Percentiles rank a stretch among this genome's conserved stretches.
Conservation (phyloP, 2,329 filamentous ascomycete genomes). For the Pyrenophora seminiperda region DNA sequence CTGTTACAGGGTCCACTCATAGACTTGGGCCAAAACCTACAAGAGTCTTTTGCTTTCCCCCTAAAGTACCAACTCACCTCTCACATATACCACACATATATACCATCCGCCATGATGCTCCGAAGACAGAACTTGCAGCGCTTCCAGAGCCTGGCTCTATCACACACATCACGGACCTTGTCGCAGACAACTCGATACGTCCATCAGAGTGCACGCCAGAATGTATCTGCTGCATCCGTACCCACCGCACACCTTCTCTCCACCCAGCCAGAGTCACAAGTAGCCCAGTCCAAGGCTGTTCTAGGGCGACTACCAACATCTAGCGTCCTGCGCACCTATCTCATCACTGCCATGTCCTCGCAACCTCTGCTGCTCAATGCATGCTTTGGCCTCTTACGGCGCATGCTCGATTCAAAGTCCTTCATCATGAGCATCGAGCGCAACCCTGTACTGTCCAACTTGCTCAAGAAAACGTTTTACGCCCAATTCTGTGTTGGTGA, state of each 20-base stretch:
- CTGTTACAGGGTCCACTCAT: background rate
- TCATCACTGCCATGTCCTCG: conserved; percentile 72
- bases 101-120: conserved; percentile 23
- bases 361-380: conserved; percentile 71
- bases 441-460: conserved; percentile 71
- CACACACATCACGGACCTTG: conserved; percentile 28
- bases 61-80: conserved; percentile 1
- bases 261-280: conserved; percentile 16
- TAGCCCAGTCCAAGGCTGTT: conserved; percentile 38
- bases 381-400: conserved; percentile 69
- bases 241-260: conserved; percentile 27
- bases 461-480: conserved; percentile 85
- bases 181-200: conserved; percentile 33
- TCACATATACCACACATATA: conserved; percentile 4
- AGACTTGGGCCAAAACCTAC: conserved; percentile 5
- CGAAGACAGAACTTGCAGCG: conserved; percentile 31
- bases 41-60: background rate
- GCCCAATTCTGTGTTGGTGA: conserved; percentile 90
- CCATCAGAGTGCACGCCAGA: conserved; percentile 38
- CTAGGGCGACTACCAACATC: conserved; percentile 70
- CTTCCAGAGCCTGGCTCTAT: conserved; percentile 28
- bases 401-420: conserved; percentile 71
- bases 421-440: conserved; percentile 73
- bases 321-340: conserved; percentile 70
- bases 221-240: conserved; percentile 34